A percentile compares a stretch with the other conserved stretches of the same genome.
Conservation (phyloP, 441 rosid species). For the Erysimum cheiri region DNA sequence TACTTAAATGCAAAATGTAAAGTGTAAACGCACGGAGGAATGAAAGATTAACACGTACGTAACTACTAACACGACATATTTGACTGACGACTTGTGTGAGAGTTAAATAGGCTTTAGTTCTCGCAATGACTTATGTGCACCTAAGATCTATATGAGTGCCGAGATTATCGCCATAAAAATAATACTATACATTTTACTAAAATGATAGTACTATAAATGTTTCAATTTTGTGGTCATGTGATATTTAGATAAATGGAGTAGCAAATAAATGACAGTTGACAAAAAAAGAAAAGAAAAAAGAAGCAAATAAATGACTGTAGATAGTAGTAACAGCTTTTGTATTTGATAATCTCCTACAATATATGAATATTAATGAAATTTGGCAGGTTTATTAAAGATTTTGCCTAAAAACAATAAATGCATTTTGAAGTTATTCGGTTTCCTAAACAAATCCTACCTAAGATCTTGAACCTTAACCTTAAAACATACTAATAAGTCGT, state of each 20-base stretch:
- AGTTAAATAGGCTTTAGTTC: slow-evolving; percentile 8
- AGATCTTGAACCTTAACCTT: background rate
- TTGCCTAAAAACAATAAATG: background rate
- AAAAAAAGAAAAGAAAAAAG: too few relatives aligned
- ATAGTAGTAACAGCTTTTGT: slow-evolving; percentile 2
- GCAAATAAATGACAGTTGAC: too few relatives aligned
- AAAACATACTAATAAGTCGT: background rate
- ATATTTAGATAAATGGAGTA: background rate
- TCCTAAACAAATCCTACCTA: background rate
- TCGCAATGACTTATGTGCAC: slow-evolving; percentile 7
- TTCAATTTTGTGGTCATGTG: background rate
- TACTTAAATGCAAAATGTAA: background rate
- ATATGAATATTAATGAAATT: background rate
- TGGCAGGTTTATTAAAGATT: background rate
- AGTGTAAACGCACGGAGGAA: slow-evolving; percentile 7
- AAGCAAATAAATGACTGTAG: background rate
- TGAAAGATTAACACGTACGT: slow-evolving; percentile 26
- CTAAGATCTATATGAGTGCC: slow-evolving; percentile 25
- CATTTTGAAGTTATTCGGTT: slow-evolving; percentile 12
- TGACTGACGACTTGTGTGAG: slow-evolving; percentile 18
- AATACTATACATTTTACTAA: background rate
- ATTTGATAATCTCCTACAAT: background rate
- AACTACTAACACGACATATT: slow-evolving; percentile 22
- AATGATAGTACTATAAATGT: background rate
- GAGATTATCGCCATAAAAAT: slow-evolving; percentile 19